Evolutionary conservation across 495 filamentous ascomycete genomes (phyloP).

Genomic region (Cairneyella variabilis): DNA sequence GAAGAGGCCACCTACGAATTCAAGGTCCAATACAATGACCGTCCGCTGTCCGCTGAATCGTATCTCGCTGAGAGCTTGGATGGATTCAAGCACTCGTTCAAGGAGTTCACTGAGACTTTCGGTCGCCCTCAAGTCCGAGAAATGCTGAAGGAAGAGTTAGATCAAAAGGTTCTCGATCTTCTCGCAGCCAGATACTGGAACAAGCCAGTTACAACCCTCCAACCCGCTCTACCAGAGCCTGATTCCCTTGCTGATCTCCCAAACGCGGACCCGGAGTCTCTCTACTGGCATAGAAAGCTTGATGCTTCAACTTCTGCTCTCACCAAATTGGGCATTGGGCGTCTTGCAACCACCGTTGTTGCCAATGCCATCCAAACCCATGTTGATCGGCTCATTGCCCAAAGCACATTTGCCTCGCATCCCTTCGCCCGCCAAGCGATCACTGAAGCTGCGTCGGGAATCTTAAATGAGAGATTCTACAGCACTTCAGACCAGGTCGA

Average conservation of each 20-base stretch:
- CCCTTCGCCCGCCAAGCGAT: slow-evolving; percentile 91
- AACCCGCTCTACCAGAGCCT: slow-evolving; percentile 54
- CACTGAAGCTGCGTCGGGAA: slow-evolving; percentile 78
- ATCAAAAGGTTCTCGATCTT: slow-evolving; percentile 94
- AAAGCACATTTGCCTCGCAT: slow-evolving; percentile 82
- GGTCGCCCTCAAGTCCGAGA: slow-evolving; percentile 84
- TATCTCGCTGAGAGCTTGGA: slow-evolving; percentile 94
- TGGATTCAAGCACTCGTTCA: slow-evolving; percentile 96
- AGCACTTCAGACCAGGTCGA: slow-evolving; percentile 98
- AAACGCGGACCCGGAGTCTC: slow-evolving; percentile 75
- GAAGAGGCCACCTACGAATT: slow-evolving; percentile 98
- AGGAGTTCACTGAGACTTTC: slow-evolving; percentile 84
- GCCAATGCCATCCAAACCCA: slow-evolving; percentile 82
- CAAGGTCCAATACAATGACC: slow-evolving; percentile 99
- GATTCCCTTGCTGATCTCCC: slow-evolving; percentile 74
- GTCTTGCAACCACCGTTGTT: slow-evolving; percentile 86
- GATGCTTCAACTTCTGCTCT: slow-evolving; percentile 87
- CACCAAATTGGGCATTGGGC: slow-evolving; percentile 89
- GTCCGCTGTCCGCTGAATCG: slow-evolving; percentile 88
- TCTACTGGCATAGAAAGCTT: slow-evolving; percentile 91
- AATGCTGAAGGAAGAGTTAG: slow-evolving; percentile 86
- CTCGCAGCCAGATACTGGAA: slow-evolving; percentile 97
- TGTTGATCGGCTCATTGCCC: slow-evolving; percentile 70
- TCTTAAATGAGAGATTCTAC: slow-evolving; percentile 91
- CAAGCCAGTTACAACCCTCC: slow-evolving; percentile 78